These are phyloP conservation scores for Cercospora sp. DNA, from an alignment of 2,329 filamentous ascomycete genomes.

Conservation along the genomic window DNA sequence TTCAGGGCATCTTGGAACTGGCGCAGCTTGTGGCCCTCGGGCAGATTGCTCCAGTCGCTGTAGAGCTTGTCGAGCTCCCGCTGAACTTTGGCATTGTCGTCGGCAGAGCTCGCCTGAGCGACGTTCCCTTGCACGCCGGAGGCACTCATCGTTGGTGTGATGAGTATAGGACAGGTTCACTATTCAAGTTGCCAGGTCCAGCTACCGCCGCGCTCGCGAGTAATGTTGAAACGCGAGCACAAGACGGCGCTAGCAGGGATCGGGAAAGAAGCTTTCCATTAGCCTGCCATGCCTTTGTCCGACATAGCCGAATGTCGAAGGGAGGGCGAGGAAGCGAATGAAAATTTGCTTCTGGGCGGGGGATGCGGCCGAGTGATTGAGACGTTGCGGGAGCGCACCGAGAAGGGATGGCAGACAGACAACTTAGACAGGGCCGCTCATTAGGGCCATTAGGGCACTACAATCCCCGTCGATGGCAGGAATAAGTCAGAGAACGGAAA, in stretches of 20 bases:
- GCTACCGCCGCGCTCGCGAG: not conserved
- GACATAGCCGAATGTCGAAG: not conserved
- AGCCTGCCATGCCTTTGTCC: not conserved
- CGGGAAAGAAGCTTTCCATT: not conserved
- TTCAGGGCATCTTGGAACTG: constrained; percentile 60
- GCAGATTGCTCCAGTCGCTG: constrained; percentile 30
- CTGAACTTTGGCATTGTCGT: constrained; percentile 14
- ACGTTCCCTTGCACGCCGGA: constrained; percentile 8
- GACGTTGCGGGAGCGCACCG: not conserved
- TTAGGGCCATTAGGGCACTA: not conserved
- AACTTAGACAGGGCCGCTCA: not conserved
- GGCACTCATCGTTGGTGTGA: not conserved
- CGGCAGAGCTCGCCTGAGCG: constrained; percentile 14
- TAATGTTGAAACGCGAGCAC: constrained; percentile 5
- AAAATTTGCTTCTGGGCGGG: not conserved
- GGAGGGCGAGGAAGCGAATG: not conserved
- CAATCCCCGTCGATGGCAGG: not conserved
- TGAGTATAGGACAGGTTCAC: not conserved
- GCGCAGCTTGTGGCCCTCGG: constrained; percentile 30
- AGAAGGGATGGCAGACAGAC: not conserved
- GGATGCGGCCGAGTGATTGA: not conserved
- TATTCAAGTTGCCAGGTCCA: not conserved
- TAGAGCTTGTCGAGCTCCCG: constrained; percentile 17
- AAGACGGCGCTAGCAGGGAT: not conserved
- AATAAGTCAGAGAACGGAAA: not conserved